Evolutionary conservation across 176 grass and related monocot genomes (phyloP).

Genomic region (Rhynchospora pubera): DNA sequence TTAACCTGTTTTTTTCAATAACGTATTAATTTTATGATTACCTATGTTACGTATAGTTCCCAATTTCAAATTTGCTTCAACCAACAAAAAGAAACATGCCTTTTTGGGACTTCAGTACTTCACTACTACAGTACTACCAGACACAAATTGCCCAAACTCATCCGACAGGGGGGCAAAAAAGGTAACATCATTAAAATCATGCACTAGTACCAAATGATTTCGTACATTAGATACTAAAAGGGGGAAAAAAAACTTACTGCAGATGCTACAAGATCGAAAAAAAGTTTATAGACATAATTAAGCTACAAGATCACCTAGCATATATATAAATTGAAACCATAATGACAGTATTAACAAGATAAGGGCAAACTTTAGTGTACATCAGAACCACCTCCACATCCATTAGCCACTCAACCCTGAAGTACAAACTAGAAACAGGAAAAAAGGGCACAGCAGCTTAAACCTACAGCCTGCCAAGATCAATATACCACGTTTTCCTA

Average conservation of each 20-base stretch:
- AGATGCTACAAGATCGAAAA: not conserved
- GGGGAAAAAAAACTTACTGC: not conserved
- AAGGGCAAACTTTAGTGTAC: conserved; percentile 41
- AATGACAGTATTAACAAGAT: conserved; percentile 67
- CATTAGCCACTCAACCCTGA: conserved; percentile 19
- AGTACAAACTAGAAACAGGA: conserved; percentile 35
- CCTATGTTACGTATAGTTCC: not conserved
- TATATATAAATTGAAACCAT: conserved; percentile 33
- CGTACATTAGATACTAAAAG: not conserved
- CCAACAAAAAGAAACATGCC: not conserved
- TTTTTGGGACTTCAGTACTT: not conserved
- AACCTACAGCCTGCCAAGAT: conserved; percentile 28
- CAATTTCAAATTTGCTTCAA: not conserved
- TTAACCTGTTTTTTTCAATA: not conserved
- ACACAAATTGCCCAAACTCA: not conserved
- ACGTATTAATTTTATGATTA: not conserved
- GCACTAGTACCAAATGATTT: not conserved
- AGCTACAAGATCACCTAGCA: not conserved
- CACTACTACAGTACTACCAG: no score
- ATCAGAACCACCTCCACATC: conserved; percentile 34
- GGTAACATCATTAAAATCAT: not conserved
- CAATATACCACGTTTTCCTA: conserved; percentile 34
- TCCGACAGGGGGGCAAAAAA: not conserved
- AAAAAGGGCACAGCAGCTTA: conserved; percentile 25
- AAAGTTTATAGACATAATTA: conserved; percentile 9